A percentile compares a stretch with the other conserved stretches of the same genome.
Conservation (phyloP, 2,329 filamentous ascomycete genomes). For the Dothiorella sarmentorum region DNA sequence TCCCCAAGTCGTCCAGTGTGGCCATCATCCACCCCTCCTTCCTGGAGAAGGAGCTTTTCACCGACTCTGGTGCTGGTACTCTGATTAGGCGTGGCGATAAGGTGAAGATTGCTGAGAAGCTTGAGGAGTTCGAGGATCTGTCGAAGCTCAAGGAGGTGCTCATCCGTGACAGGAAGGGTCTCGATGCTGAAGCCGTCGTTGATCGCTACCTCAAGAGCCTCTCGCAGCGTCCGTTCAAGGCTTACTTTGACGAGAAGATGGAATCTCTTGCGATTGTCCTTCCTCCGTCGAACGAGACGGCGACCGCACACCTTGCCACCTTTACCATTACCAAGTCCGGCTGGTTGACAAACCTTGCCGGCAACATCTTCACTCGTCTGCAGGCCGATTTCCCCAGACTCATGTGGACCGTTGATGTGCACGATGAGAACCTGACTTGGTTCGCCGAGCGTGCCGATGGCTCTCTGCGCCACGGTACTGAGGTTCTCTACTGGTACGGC, state of each 20-base stretch:
- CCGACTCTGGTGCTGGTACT: constrained; percentile 90
- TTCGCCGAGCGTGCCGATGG: constrained; percentile 97
- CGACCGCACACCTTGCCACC: constrained; percentile 79
- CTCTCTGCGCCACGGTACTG: constrained; percentile 78
- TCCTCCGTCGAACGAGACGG: constrained; percentile 62
- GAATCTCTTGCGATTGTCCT: constrained; percentile 88
- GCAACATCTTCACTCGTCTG: constrained; percentile 90
- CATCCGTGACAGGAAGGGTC: constrained; percentile 73
- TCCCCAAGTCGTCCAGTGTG: constrained; percentile 89
- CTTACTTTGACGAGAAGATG: constrained; percentile 92
- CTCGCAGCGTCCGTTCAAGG: constrained; percentile 74
- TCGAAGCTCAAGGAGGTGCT: constrained; percentile 77
- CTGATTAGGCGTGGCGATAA: constrained; percentile 90
- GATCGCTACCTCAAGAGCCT: constrained; percentile 83
- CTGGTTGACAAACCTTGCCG: constrained; percentile 90
- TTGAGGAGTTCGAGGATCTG: constrained; percentile 73
- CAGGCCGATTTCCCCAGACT: constrained; percentile 91
- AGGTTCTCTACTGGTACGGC: constrained; percentile 85
- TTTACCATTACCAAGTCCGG: constrained; percentile 91
- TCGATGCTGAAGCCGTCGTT: constrained; percentile 78
- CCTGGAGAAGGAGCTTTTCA: constrained; percentile 94
- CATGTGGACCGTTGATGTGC: constrained; percentile 93
- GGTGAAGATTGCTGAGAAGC: constrained; percentile 67
- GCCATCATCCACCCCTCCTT: constrained; percentile 97
- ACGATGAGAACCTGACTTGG: constrained; percentile 96